Evolutionary conservation across 768 basidiomycete species (phyloP).

Genomic region (Rhizopogon rudus): DNA sequence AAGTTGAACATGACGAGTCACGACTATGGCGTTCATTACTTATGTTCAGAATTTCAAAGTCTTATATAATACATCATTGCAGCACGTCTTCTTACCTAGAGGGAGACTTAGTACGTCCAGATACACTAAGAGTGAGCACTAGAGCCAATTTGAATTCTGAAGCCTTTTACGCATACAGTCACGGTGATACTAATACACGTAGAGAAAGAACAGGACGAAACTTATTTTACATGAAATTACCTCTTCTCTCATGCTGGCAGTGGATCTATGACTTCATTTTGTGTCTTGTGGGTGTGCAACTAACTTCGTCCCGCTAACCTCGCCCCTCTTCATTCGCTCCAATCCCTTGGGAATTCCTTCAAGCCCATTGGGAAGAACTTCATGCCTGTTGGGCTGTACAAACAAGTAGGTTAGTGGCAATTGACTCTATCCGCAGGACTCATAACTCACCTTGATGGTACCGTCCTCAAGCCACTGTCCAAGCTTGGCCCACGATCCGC

Average conservation of each 20-base stretch:
- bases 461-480: slow-evolving; percentile 21
- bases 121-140: too few species aligned
- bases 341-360: slow-evolving; percentile 32
- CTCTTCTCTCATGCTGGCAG: neutral
- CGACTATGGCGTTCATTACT: too few species aligned
- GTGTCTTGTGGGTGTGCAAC: slow-evolving; percentile 38
- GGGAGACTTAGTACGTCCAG: too few species aligned
- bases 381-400: slow-evolving; percentile 33
- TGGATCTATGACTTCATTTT: slow-evolving; percentile 3
- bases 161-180: too few species aligned
- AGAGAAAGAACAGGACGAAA: too few species aligned
- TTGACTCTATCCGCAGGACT: neutral
- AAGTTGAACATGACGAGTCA: too few species aligned
- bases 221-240: neutral
- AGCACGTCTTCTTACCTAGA: too few species aligned
- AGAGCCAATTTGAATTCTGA: too few species aligned
- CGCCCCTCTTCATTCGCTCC: slow-evolving; percentile 27
- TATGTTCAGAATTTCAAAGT: too few species aligned
- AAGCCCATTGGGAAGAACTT: slow-evolving; percentile 39
- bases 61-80: too few species aligned
- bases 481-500: slow-evolving; percentile 15
- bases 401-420: neutral
- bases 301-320: slow-evolving; percentile 41
- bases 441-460: slow-evolving; percentile 16
- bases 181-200: too few species aligned